Conservation (phyloP, 345 rosid genomes). For the Mercurialis annua region DNA sequence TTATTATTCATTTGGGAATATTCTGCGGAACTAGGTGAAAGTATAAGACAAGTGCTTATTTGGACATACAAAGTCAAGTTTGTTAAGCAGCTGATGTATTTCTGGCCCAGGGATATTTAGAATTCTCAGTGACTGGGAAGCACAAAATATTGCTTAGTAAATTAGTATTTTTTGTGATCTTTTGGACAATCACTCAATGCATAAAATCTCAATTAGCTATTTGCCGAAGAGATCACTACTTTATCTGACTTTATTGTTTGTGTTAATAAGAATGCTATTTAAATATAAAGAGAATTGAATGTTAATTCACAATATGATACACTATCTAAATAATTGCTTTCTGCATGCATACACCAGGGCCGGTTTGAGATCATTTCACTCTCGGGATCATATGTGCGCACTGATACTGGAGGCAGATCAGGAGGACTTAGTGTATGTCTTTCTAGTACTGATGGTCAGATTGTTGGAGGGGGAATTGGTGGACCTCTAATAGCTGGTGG, state of each 20-base stretch:
- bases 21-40: background rate
- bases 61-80: background rate
- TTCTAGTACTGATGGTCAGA: slow-evolving; percentile 64
- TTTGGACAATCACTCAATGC: background rate
- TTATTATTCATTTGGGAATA: background rate
- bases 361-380: slow-evolving; percentile 78
- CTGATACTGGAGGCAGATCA: slow-evolving; percentile 68
- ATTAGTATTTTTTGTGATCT: background rate
- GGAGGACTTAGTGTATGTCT: slow-evolving; percentile 88
- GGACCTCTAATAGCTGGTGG: slow-evolving; percentile 84
- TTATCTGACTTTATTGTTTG: background rate
- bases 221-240: background rate
- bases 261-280: background rate
- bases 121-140: background rate
- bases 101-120: background rate
- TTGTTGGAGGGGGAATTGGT: slow-evolving; percentile 90
- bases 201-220: background rate
- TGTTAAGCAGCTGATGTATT: background rate
- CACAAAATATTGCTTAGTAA: background rate
- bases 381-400: slow-evolving; percentile 76
- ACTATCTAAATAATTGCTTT: background rate
- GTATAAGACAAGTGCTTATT: background rate
- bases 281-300: background rate
- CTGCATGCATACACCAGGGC: slow-evolving; percentile 47
- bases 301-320: background rate